These are phyloP conservation scores for Bromus sterilis DNA, from an alignment of 176 grass and related monocot species.

Conservation along the genomic window DNA sequence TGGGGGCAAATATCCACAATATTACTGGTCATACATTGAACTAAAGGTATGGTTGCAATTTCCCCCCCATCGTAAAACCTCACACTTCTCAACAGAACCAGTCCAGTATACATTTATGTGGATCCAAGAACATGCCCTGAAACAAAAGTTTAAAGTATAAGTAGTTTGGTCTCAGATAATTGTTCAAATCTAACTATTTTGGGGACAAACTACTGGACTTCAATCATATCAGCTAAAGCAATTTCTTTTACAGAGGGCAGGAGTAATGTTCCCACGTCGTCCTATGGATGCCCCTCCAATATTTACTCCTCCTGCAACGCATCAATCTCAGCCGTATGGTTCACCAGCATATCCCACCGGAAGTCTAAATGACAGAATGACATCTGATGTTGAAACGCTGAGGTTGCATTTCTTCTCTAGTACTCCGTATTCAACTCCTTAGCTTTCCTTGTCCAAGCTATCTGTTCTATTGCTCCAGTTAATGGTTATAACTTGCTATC, in stretches of 20 bases:
- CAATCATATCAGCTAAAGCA: slow-evolving; percentile 3
- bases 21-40: slow-evolving; percentile 86
- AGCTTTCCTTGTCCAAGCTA: neutral
- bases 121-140: neutral
- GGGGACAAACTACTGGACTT: neutral
- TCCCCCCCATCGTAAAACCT: neutral
- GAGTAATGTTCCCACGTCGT: slow-evolving; percentile 70
- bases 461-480: neutral
- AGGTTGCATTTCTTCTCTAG: slow-evolving; percentile 38
- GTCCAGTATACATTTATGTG: neutral
- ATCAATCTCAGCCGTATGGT: slow-evolving; percentile 33
- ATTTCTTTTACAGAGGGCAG: slow-evolving; percentile 58
- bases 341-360: slow-evolving; percentile 44
- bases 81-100: neutral
- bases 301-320: slow-evolving; percentile 70
- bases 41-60: slow-evolving; percentile 49
- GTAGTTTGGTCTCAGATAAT: neutral
- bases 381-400: slow-evolving; percentile 49
- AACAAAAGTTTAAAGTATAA: neutral
- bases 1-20: slow-evolving; percentile 87
- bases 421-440: neutral
- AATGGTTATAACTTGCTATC: neutral
- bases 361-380: slow-evolving; percentile 44
- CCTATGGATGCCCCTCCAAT: slow-evolving; percentile 65
- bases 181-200: neutral